Conservation (phyloP, 2,329 filamentous ascomycete species). For the Decorospora gaudefroyi region DNA sequence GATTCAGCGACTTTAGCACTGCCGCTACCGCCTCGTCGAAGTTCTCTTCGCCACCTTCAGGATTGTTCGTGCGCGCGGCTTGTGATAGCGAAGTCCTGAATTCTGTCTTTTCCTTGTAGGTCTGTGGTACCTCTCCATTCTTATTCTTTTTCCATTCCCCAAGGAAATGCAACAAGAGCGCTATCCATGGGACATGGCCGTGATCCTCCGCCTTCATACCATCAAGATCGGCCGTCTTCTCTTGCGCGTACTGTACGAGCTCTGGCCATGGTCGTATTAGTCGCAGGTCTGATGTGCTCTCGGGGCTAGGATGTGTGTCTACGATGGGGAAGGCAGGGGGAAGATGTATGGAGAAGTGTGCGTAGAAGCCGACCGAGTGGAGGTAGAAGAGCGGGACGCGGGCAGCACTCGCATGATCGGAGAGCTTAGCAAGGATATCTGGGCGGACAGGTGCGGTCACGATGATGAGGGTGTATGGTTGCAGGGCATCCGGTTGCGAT, state of each 20-base stretch:
- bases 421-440: slow-evolving; percentile 57
- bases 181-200: slow-evolving; percentile 86
- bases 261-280: slow-evolving; percentile 86
- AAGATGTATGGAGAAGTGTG: slow-evolving; percentile 79
- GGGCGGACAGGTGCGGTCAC: slow-evolving; percentile 63
- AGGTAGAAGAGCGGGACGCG: slow-evolving; percentile 77
- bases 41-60: slow-evolving; percentile 93
- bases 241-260: slow-evolving; percentile 67
- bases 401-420: slow-evolving; percentile 57
- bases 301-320: slow-evolving; percentile 91
- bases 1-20: slow-evolving; percentile 82
- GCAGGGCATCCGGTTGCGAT: slow-evolving; percentile 46
- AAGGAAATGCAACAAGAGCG: slow-evolving; percentile 80
- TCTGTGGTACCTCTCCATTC: slow-evolving; percentile 68
- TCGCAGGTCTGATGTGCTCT: slow-evolving; percentile 81
- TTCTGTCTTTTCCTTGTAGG: slow-evolving; percentile 82
- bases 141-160: slow-evolving; percentile 77
- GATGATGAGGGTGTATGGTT: slow-evolving; percentile 64
- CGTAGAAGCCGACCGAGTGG: slow-evolving; percentile 90
- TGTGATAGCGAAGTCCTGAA: slow-evolving; percentile 74
- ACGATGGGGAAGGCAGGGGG: slow-evolving; percentile 86
- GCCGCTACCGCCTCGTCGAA: slow-evolving; percentile 89
- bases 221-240: slow-evolving; percentile 71
- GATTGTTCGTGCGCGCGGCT: slow-evolving; percentile 69
- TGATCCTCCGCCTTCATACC: slow-evolving; percentile 77